These are phyloP conservation scores for Dispira simplex DNA, from an alignment of 192 early-diverging fungal genomes.

Conservation along the genomic window DNA sequence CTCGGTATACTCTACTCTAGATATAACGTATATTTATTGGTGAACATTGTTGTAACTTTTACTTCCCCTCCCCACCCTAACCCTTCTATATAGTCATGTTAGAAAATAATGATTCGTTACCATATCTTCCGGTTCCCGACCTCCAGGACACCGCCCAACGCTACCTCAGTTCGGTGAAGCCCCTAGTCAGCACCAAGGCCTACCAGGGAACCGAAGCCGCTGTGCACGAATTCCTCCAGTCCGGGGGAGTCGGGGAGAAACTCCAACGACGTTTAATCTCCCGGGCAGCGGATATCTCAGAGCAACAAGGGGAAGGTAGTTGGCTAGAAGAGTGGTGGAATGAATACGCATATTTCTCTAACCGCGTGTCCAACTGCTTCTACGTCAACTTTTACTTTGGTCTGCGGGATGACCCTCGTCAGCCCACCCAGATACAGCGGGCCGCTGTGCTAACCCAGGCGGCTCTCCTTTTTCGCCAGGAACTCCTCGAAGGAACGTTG, in stretches of 20 bases:
- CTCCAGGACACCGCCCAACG: constrained; percentile 33
- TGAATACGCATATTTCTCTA: constrained; percentile 30
- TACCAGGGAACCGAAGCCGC: constrained; percentile 28
- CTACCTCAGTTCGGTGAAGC: constrained; percentile 29
- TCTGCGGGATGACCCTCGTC: constrained; percentile 22
- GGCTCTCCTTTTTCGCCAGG: constrained; percentile 39
- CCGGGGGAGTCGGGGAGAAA: constrained; percentile 21
- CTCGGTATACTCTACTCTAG: too few species aligned
- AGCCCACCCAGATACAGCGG: constrained; percentile 21
- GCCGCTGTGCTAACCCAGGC: constrained; percentile 49
- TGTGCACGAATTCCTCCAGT: constrained; percentile 27
- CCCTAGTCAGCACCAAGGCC: constrained; percentile 23
- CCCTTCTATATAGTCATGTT: too few species aligned
- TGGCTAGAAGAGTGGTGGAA: constrained; percentile 37
- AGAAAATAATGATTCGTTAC: constrained; percentile 13
- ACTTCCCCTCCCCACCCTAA: too few species aligned
- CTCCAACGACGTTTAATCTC: constrained; percentile 29
- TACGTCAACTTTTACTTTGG: constrained; percentile 33
- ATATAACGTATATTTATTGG: too few species aligned
- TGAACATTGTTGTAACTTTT: too few species aligned
- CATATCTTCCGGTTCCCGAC: constrained; percentile 34
- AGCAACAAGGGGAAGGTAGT: constrained; percentile 16
- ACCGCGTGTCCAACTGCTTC: constrained; percentile 30
- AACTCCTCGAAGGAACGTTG: constrained; percentile 39
- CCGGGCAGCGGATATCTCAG: constrained; percentile 14